Base-by-base conservation (phyloP, 345 rosid species). In the Euphorbia tirucalli region DNA sequence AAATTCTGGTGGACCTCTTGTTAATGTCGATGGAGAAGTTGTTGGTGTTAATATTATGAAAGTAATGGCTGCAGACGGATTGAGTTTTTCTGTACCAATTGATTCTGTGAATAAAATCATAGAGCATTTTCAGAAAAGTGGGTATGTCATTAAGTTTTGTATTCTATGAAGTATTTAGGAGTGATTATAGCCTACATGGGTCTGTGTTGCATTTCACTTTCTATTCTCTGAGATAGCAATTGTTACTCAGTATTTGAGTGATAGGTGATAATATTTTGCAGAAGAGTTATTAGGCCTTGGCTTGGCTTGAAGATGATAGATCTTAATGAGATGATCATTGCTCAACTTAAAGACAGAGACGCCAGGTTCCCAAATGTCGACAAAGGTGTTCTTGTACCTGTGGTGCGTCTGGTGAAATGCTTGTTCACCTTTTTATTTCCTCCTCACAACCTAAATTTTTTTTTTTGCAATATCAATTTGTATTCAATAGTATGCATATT, bases 1-100 rank as follows among this genome's bases (percentile, higher is more conserved):
- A 78, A 94, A 92, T 84, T 92, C 96, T 63, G 98, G 97, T 64
- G 97, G 98, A 7, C 98, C 98, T 18, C 90, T 94, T 72, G 90
- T 92, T 62, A 88, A 94, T 84, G 68, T 88, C 74, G 97, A 92
- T 78, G 98, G 98, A 74, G 95, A 94, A 84, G 85, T 94, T 49
- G 72, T 94, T 32, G 97, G 98, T 71, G 87, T 94, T 39, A 94
- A 94, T 74, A 90, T 83, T 56, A 87, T 92, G 96, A 94, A 92
- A 89, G 86, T 87, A 22, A 22, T 78, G 69, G 85, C 88, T 60
- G 98, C 96, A 24, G 95, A 90, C 56, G 96, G 97, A 57, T 81
- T 92, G 61, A 73, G 95, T 61, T 94, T 92, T 79, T 78, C 97
- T 15, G 90, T 90, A 41, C 98, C 98, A 68, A 85, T 94, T 21